Conservation (phyloP, 345 rosid genomes). For the Stellera chamaejasme region DNA sequence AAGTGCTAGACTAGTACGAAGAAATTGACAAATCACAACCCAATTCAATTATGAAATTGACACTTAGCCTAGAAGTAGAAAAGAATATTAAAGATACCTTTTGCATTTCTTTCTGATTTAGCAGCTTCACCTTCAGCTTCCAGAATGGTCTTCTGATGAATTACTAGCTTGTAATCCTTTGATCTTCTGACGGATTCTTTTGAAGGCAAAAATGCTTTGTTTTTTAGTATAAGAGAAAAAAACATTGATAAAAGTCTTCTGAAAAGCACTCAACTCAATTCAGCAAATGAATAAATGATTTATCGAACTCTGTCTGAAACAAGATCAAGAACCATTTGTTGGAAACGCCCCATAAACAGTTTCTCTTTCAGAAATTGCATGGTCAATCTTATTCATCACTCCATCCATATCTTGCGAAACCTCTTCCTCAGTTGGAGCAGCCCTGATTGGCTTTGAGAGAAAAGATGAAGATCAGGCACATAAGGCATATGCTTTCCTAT, state of each 20-base stretch:
- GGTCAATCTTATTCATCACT: constrained; percentile 56
- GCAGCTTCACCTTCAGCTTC: constrained; percentile 96
- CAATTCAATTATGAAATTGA: not conserved
- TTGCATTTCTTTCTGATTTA: constrained; percentile 45
- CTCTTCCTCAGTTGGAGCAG: constrained; percentile 94
- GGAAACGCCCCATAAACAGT: constrained; percentile 87
- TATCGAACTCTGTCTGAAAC: constrained; percentile 65
- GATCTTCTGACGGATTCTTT: constrained; percentile 85
- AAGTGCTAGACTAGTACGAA: not conserved
- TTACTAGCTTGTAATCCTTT: constrained; percentile 32
- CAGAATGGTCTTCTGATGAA: constrained; percentile 66
- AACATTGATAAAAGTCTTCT: constrained; percentile 71
- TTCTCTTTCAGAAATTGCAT: constrained; percentile 74
- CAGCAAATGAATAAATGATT: constrained; percentile 74
- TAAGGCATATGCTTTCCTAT: constrained; percentile 25
- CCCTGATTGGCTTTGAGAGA: constrained; percentile 75
- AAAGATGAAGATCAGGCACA: constrained; percentile 89
- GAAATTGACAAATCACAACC: not conserved
- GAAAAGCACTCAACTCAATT: constrained; percentile 41
- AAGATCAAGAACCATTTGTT: constrained; percentile 79
- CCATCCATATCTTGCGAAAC: constrained; percentile 73
- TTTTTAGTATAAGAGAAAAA: constrained; percentile 78
- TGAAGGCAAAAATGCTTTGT: constrained; percentile 71
- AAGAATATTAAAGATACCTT: constrained; percentile 32
- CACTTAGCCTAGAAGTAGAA: not conserved